Conservation (phyloP, 1,284 basidiomycete genomes). For the Trametes hirsuta region DNA sequence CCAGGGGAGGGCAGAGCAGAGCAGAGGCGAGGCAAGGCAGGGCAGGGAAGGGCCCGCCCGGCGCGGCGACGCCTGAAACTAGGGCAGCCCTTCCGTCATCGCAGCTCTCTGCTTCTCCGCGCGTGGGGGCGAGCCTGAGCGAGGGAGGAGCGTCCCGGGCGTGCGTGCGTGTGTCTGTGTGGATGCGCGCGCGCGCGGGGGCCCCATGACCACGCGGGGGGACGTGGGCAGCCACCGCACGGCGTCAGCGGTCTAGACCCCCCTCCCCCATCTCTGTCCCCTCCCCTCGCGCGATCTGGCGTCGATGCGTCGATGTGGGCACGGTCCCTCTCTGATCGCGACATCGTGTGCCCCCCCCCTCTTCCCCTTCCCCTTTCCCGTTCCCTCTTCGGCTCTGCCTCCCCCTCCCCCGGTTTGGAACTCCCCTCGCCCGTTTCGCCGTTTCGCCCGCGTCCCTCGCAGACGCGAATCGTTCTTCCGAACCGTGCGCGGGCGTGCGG, state of each 20-base stretch:
- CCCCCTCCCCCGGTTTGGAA: background rate
- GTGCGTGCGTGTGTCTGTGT: too few relatives aligned
- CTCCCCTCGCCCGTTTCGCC: background rate
- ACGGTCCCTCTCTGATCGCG: background rate
- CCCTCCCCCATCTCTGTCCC: too few relatives aligned
- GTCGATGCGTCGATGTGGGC: background rate
- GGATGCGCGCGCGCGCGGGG: background rate
- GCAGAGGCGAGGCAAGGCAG: too few relatives aligned
- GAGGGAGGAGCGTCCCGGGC: too few relatives aligned
- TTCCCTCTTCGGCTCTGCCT: background rate
- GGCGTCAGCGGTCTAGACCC: slow-evolving; percentile 16
- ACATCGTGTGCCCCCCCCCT: background rate
- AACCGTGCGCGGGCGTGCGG: background rate
- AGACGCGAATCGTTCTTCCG: background rate
- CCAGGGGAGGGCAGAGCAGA: too few relatives aligned
- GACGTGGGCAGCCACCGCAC: background rate
- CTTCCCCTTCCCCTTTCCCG: background rate
- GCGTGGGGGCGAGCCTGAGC: background rate
- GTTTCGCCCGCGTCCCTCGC: too few relatives aligned
- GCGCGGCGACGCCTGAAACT: slow-evolving; percentile 7
- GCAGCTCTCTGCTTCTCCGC: background rate
- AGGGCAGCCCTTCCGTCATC: slow-evolving; percentile 19
- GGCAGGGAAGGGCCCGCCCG: background rate
- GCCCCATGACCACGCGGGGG: slow-evolving; percentile 10
- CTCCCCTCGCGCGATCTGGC: background rate